These are phyloP conservation scores for Neofusicoccum kwambonambiense DNA, from an alignment of 2,329 filamentous ascomycete genomes.

Conservation along the genomic window DNA sequence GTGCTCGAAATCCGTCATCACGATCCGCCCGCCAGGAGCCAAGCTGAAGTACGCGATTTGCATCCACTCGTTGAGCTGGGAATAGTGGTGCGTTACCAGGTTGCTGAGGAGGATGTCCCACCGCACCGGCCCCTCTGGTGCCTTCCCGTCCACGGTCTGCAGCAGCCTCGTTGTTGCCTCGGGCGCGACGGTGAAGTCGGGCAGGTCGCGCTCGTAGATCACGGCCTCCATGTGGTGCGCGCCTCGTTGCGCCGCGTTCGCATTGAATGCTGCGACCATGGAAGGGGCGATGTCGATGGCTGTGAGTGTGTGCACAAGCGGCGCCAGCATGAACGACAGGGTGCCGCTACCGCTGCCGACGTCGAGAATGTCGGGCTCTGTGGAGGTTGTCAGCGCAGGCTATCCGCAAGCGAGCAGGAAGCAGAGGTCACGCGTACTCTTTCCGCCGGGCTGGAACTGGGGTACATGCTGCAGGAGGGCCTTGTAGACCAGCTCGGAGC, in stretches of 20 bases:
- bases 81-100: conserved; percentile 57
- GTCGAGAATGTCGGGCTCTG: conserved; percentile 51
- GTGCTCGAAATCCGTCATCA: conserved; percentile 59
- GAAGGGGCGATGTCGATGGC: conserved; percentile 55
- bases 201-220: conserved; percentile 48
- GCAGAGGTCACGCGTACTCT: conserved; percentile 8
- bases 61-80: conserved; percentile 45
- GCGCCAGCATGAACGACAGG: conserved; percentile 51
- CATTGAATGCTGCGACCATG: conserved; percentile 53
- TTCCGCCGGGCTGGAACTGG: conserved; percentile 26
- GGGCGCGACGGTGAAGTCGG: conserved; percentile 24
- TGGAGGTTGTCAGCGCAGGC: not conserved
- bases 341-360: conserved; percentile 59
- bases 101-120: conserved; percentile 56
- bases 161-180: conserved; percentile 34
- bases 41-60: conserved; percentile 49
- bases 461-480: conserved; percentile 46
- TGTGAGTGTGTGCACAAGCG: conserved; percentile 48
- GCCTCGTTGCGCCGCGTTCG: conserved; percentile 40
- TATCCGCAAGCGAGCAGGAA: not conserved
- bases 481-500: conserved; percentile 45
- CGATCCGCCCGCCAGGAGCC: conserved; percentile 48
- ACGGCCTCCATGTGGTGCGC: conserved; percentile 48
- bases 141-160: conserved; percentile 23
- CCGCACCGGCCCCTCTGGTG: not conserved